A percentile compares a stretch with the other conserved stretches of the same genome.
phyloP scores from a whole-genome alignment of 257 asterid species.

The Verbena officinalis region DNA sequence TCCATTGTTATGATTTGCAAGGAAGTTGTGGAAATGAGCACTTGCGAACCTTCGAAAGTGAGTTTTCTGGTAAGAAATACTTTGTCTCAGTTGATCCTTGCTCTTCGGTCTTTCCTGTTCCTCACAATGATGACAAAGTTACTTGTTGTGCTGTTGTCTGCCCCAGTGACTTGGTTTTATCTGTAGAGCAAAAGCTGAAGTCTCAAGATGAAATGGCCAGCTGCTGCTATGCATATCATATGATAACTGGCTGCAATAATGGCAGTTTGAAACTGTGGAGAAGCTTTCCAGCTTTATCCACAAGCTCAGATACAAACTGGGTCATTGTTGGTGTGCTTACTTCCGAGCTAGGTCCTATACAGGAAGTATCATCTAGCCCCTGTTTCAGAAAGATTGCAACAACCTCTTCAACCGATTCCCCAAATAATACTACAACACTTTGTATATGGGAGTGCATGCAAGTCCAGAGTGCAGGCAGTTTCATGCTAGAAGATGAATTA shows the following conservation, averaged over 20 bases:
- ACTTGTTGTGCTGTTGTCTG: constrained; percentile 70
- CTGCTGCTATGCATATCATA: constrained; percentile 68
- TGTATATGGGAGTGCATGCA: constrained; percentile 82
- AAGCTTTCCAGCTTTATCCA: constrained; percentile 57
- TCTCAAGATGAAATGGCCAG: constrained; percentile 41
- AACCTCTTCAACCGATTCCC: constrained; percentile 40
- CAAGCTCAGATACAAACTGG: constrained; percentile 59
- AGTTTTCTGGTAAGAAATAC: constrained; percentile 56
- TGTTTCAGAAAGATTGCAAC: constrained; percentile 81
- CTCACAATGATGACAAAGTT: constrained; percentile 53
- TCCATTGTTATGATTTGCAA: constrained; percentile 52
- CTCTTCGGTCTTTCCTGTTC: constrained; percentile 72
- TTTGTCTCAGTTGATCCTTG: constrained; percentile 58
- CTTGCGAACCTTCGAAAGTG: constrained; percentile 56
- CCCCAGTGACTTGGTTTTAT: constrained; percentile 48
- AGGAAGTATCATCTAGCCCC: constrained; percentile 58
- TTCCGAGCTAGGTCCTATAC: constrained; percentile 59
- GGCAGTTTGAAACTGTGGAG: constrained; percentile 88
- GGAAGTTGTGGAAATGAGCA: constrained; percentile 43
- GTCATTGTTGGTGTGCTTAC: constrained; percentile 76
- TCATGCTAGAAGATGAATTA: constrained; percentile 73
- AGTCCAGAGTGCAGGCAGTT: constrained; percentile 63
- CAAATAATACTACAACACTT: constrained; percentile 42
- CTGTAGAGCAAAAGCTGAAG: constrained; percentile 44
- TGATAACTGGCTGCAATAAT: constrained; percentile 69